phyloP scores from a whole-genome alignment of 2,329 filamentous ascomycete genomes.

The Cadophora malorum region DNA sequence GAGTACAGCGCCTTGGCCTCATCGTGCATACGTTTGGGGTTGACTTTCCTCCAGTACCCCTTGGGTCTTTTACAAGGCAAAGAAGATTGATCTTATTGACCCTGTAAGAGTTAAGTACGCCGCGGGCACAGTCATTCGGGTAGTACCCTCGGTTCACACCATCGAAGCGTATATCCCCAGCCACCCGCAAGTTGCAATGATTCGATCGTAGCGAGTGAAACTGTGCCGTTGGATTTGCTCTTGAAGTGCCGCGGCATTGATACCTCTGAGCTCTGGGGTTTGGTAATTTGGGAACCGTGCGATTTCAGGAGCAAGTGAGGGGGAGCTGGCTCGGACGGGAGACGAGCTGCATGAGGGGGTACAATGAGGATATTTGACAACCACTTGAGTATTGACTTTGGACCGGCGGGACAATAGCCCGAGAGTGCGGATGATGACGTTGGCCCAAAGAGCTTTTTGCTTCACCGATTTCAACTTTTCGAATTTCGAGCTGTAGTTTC shows the following conservation, averaged over 20 bases:
- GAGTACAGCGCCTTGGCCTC: background rate
- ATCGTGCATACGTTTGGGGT: constrained; percentile 2
- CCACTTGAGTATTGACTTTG: background rate
- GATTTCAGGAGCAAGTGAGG: background rate
- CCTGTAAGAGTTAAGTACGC: background rate
- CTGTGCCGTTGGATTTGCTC: constrained; percentile 3
- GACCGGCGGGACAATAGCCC: constrained; percentile 1
- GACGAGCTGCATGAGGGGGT: constrained; percentile 5
- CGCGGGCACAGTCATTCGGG: background rate
- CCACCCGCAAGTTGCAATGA: constrained; percentile 4
- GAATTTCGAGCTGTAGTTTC: background rate
- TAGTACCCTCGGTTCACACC: background rate
- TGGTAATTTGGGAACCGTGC: background rate
- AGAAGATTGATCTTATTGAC: background rate
- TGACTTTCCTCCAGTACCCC: background rate
- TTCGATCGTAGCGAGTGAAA: background rate
- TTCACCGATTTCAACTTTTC: background rate
- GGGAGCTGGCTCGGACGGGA: background rate
- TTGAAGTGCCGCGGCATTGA: constrained; percentile 3
- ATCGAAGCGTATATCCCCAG: background rate
- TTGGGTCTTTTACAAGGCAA: background rate
- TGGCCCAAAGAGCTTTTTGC: too few relatives aligned
- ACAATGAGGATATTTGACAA: background rate
- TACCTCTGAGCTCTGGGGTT: background rate
- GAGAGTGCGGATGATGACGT: background rate